Base-by-base conservation (phyloP, 2,329 filamentous ascomycete genomes). In the Bipolaris gigantea region DNA sequence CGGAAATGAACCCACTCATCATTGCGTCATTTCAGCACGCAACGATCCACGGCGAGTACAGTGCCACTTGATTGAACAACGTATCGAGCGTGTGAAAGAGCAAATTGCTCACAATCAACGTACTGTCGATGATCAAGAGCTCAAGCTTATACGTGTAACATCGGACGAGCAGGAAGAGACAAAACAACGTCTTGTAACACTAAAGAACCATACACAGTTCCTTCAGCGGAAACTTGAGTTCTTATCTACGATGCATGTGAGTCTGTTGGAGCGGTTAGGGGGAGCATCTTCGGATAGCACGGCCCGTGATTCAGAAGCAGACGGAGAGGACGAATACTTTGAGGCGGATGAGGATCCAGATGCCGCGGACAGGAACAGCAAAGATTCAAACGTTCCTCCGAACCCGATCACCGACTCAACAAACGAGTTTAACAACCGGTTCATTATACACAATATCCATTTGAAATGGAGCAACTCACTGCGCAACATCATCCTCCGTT, bases 381-480 rank as follows among this genome's bases (percentile, higher is more conserved):
- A 71, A 41, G 83, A 81, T 13, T 78, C 88, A 48, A 86, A 90
- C 59, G 83, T 25, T 10, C 18, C 48, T 38, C 41, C 88, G 1
- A 85, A 87, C 2, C 84, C 88, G 1, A 84, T 87, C 3, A 85
- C 89, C 15, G 92, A 97, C 61, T 93, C 93, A 62, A 87, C 90
- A 44, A 96, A 89, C 73, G 92, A 97, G 71, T 99, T 97, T 80
- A 94, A 95, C 72, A 99, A 99, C 70, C 89, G 94, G 2, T 99
- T 99, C 78, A 93, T 97, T 64, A 89, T 99, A 48, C 94, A 99
- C 79, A 99, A 99, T 66, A 85, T 95, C 71, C 94, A 99, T 69
- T 79, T 99, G 53, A 99, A 99, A 75, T 99, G 94, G 94, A 97
- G 96, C 77, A 99, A 99, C 66, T 85, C 92, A 10, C 77, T 99